These are phyloP conservation scores for Clarireedia monteithiana DNA, from an alignment of 2,329 filamentous ascomycete genomes.

Conservation along the genomic window DNA sequence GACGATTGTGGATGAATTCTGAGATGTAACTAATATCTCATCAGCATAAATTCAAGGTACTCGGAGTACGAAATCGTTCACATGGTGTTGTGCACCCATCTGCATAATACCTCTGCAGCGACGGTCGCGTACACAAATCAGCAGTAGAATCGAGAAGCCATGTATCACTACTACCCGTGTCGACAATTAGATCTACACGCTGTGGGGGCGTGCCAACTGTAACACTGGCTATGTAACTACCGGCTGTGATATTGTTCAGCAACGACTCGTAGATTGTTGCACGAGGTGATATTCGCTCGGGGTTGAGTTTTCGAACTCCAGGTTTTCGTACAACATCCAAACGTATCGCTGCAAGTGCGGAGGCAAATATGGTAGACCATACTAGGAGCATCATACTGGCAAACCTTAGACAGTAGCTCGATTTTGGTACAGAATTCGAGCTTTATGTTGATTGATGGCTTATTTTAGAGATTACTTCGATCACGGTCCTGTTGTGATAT, in stretches of 20 bases:
- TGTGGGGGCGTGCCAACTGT: conserved; percentile 51
- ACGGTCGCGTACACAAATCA: conserved; percentile 15
- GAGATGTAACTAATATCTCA: background rate
- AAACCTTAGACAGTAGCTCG: too few relatives aligned
- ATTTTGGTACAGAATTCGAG: too few relatives aligned
- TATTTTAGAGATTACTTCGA: too few relatives aligned
- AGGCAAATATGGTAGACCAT: too few relatives aligned
- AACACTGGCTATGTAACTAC: conserved; percentile 40
- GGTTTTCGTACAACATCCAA: background rate
- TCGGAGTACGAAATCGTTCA: conserved; percentile 32
- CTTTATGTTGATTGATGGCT: too few relatives aligned
- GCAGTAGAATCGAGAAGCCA: conserved; percentile 40
- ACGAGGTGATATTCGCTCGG: conserved; percentile 7
- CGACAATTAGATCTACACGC: conserved; percentile 44
- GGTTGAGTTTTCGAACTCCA: background rate
- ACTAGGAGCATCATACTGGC: too few relatives aligned
- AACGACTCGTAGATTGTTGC: conserved; percentile 13
- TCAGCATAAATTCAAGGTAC: background rate
- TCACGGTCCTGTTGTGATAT: too few relatives aligned
- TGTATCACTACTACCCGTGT: conserved; percentile 56
- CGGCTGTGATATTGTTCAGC: conserved; percentile 46
- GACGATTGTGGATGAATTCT: background rate
- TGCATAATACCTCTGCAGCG: conserved; percentile 20
- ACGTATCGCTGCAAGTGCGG: too few relatives aligned
- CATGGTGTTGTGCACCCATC: conserved; percentile 33